Evolutionary conservation across 768 basidiomycete species (phyloP).

Genomic region (Cystobasidiopsis lactophilus): DNA sequence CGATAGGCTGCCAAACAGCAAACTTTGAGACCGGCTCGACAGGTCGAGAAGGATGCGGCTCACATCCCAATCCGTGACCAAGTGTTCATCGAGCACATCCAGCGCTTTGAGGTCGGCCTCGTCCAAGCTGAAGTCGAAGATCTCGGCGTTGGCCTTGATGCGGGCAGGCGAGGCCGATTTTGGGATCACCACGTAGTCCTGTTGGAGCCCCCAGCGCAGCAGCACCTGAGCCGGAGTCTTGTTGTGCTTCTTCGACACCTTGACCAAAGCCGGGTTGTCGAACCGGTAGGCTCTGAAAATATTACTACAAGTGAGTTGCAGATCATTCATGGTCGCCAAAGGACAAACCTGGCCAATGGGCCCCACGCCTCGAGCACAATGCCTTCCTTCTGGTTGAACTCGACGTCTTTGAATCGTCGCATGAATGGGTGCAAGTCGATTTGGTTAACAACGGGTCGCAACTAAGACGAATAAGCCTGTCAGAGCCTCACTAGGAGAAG

Average conservation of each 20-base stretch:
- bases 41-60: too few species aligned
- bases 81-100: slow-evolving; percentile 8
- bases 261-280: slow-evolving; percentile 34
- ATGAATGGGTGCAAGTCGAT: slow-evolving; percentile 45
- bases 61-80: slow-evolving; percentile 4
- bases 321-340: background rate
- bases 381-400: slow-evolving; percentile 34
- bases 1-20: too few species aligned
- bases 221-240: slow-evolving; percentile 42
- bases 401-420: slow-evolving; percentile 40
- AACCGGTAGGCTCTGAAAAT: slow-evolving; percentile 46
- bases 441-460: slow-evolving; percentile 2
- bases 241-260: slow-evolving; percentile 34
- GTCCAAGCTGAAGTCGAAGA: slow-evolving; percentile 31
- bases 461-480: background rate
- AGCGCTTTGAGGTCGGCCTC: slow-evolving; percentile 27
- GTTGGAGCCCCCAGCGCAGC: slow-evolving; percentile 66
- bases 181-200: slow-evolving; percentile 31
- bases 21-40: too few species aligned
- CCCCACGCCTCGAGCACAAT: slow-evolving; percentile 34
- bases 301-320: slow-evolving; percentile 45
- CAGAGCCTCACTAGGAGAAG: slow-evolving; percentile 36
- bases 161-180: slow-evolving; percentile 29
- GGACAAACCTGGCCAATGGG: background rate
- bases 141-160: slow-evolving; percentile 28